phyloP scores from a whole-genome alignment of 2,329 filamentous ascomycete genomes.

The Alternaria panax region DNA sequence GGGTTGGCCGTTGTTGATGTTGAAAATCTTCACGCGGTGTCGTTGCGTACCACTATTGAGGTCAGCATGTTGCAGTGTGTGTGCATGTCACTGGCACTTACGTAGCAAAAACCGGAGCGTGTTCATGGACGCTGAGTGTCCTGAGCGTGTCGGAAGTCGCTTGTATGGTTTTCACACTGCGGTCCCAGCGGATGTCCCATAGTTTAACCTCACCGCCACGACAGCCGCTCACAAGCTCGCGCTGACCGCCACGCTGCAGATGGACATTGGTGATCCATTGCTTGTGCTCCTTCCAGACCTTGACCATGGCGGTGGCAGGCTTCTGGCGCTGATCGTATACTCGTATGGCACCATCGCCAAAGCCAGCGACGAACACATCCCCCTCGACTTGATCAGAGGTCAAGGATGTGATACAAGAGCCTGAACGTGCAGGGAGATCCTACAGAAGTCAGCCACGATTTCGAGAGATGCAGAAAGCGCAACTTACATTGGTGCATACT shows the following conservation, averaged over 20 bases:
- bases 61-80: conserved; percentile 50
- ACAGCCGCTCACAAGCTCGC: conserved; percentile 89
- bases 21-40: conserved; percentile 91
- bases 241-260: conserved; percentile 92
- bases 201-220: conserved; percentile 92
- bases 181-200: conserved; percentile 93
- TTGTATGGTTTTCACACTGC: conserved; percentile 74
- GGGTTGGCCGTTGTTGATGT: conserved; percentile 75
- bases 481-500: conserved; percentile 76
- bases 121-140: conserved; percentile 91
- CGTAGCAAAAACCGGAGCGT: conserved; percentile 87
- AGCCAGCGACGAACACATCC: conserved; percentile 93
- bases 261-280: conserved; percentile 97
- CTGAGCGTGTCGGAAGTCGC: conserved; percentile 80
- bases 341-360: conserved; percentile 91
- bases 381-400: conserved; percentile 98
- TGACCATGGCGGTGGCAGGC: conserved; percentile 89
- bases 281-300: conserved; percentile 94
- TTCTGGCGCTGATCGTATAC: conserved; percentile 90
- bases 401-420: conserved; percentile 92
- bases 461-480: neutral
- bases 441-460: conserved; percentile 35
- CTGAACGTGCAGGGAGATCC: conserved; percentile 93
- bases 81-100: conserved; percentile 64
- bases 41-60: conserved; percentile 78